Base-by-base conservation (phyloP, 2,329 filamentous ascomycete genomes). In the Escovopsis weberi region DNA sequence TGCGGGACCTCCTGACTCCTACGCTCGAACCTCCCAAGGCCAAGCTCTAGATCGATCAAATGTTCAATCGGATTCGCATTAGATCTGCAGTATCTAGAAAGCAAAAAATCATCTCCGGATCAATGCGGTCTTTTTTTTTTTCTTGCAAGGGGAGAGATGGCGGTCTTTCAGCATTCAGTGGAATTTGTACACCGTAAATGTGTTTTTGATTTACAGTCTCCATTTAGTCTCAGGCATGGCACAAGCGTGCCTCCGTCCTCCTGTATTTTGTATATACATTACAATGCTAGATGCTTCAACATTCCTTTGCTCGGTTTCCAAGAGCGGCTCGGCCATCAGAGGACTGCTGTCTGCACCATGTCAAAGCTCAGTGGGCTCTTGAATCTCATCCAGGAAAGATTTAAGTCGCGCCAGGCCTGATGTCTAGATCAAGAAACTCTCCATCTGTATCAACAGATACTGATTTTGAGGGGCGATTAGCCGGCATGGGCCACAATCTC, bases 401-500 rank as follows among this genome's bases (percentile, higher is more conserved):
- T 30, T 32, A 12, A 15, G 11, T 37, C 12, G 23, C 18, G 12
- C 23, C 18, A 9, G 18, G 10, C 18, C 35, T 10, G 6, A 37
- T 15, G 35, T 19, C 11, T 32, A 9, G 35, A 23, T 37, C 10
- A 19, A 37, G 12, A 37, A 37, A 11, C 5, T 9, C 15, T 12
- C 18, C 18, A 23, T 19, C n/a, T 15, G 34, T 23, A 36, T 36
- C 11, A 36, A 36, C 19, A 36, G 34, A 37, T 37, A 12, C 5
- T 23, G 11, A 15, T 37, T 37, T 37, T 23, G 5, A 4, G 6
- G 5, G 11, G 11, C 28, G 3, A 10, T 56, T 70, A 95, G 44
- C 89, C 88, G 49, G 84, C 78, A 65, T 96, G 89, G 55, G 91
- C 87, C 15, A 98, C 91, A 60, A 98, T 96, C 72, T 96, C 89